Evolutionary conservation across 352 stramenopile genomes (phyloP), one percentile per base, ranked within the genome.

Genomic region (Phytophthora ramorum): DNA sequence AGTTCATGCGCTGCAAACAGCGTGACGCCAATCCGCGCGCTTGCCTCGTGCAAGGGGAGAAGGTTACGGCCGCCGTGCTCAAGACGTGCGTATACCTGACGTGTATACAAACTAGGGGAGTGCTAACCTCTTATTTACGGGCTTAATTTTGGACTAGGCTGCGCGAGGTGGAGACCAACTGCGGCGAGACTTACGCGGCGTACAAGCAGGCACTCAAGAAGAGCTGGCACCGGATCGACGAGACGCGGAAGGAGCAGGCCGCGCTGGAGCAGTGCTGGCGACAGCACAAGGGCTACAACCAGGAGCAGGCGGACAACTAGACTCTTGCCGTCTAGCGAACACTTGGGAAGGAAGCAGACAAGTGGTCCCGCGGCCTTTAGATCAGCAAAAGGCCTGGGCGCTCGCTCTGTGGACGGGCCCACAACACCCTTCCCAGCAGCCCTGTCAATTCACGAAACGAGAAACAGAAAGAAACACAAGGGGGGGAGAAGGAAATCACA

Each of bases 171-270:
- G 89, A 97, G 69, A 86, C 64, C 35, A 68, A 95, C 66, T 97
- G 89, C 75, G 87, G 85, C n/a, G 87, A 94, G 45, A 87, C 85
- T 49, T 97, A 91, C 79, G 60, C 77, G 60, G 85, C 85, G 73
- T 97, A 96, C 84, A 93, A 96, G 76, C 84, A 85, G 71, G 89
- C 87, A 59, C 72, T 97, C 10, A 91, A 95, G 80, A 89, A 91
- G 78, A 97, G 93, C 79, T 95, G 86, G 86, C 86, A 93, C 70
- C 83, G 90, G 72, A 83, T 93, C 41, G 84, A 97, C 38, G 78
- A 92, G 59, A 87, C 85, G 66, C 80, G 88, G 64, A 94, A 95
- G 78, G 85, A 96, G 66, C 81, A 97, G 76, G 69, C 75, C n/a
- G 87, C 87, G 55, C 76, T 97, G 56, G 86, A 95, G 72, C 71